A percentile compares a stretch with the other conserved stretches of the same genome.
phyloP scores from a whole-genome alignment of 169 alveolate species.

The Besnoitia besnoiti region DNA sequence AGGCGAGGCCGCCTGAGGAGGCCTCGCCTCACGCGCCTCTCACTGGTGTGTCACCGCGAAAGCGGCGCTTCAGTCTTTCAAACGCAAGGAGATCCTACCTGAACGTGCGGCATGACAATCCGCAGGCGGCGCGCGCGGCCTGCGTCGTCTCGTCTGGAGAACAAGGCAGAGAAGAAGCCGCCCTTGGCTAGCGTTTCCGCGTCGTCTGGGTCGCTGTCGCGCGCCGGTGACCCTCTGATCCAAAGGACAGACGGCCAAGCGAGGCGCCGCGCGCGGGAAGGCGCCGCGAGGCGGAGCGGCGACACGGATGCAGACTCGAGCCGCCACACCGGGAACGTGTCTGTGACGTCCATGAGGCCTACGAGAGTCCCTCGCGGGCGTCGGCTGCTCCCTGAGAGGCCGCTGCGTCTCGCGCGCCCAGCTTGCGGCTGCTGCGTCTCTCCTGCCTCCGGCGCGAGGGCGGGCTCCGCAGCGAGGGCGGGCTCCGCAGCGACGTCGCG shows the following conservation, averaged over 20 bases:
- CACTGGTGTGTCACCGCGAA: background rate
- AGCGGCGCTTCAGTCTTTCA: background rate
- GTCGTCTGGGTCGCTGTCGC: background rate
- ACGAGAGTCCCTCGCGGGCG: too few species aligned
- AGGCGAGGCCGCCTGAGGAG: too few species aligned
- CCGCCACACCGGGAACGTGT: background rate
- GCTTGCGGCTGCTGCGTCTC: background rate
- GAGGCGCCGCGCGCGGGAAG: background rate
- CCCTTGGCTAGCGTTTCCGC: background rate
- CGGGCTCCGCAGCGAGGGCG: background rate
- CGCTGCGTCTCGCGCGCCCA: background rate
- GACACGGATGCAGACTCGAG: background rate
- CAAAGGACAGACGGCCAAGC: constrained; percentile 29
- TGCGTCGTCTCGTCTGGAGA: background rate
- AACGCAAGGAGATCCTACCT: too few species aligned
- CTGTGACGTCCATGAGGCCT: constrained; percentile 17
- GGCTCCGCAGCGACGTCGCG: background rate
- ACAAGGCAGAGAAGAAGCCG: background rate
- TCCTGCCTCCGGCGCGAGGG: too few species aligned
- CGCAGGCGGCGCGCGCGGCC: background rate
- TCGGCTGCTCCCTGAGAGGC: too few species aligned
- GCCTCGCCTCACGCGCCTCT: too few species aligned
- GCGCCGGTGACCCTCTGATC: background rate
- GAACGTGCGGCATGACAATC: background rate
- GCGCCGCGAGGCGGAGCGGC: background rate